Base-by-base conservation (phyloP, 2,329 filamentous ascomycete species). In the Penicillium sp. region DNA sequence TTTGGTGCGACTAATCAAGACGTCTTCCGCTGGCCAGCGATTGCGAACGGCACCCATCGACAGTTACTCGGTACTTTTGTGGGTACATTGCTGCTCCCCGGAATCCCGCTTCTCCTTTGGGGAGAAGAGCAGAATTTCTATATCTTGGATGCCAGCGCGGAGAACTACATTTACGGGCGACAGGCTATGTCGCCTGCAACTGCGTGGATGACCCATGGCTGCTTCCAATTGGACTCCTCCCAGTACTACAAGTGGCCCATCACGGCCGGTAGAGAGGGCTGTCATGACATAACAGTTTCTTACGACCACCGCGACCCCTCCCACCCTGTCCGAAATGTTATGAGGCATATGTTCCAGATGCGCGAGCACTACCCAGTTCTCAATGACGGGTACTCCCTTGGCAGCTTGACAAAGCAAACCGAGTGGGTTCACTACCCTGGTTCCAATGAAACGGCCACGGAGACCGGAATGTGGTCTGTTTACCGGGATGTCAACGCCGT, bases 91-190 rank as follows among this genome's bases (percentile, higher is more conserved):
- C 66, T 80, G 47, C 72, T 83, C 59, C 80, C 81, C 2, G 81
- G 81, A 35, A 79, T 82, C 22, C 78, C 81, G 1, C 64, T 81
- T 28, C 65, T 81, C 12, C 72, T 77, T 17, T 84, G 79, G 77
- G 81, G 81, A 17, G 82, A 84, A 59, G 81, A 84, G 61, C 81
- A 84, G 62, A 77, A 75, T 0, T 81, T 80, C 53, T 84, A 84
- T 57, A 66, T 82, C 0, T 67, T 84, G 2, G 81, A 84, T 57
- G 82, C 78, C 50, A 83, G 80, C 0, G 81, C 81, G 3, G 68
- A 69, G 53, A 83, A 84, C 60, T 84, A 84, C 61, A 74, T 84
- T 43, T 84, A 81, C 61, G 81, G 81, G 22, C 75, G 81, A 57
- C 78, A 80, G 59, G 65, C 81, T 1, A 83, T 84, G 75, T 76